phyloP scores from a whole-genome alignment of 2,329 filamentous ascomycete genomes.

The Anthostomella pinea region DNA sequence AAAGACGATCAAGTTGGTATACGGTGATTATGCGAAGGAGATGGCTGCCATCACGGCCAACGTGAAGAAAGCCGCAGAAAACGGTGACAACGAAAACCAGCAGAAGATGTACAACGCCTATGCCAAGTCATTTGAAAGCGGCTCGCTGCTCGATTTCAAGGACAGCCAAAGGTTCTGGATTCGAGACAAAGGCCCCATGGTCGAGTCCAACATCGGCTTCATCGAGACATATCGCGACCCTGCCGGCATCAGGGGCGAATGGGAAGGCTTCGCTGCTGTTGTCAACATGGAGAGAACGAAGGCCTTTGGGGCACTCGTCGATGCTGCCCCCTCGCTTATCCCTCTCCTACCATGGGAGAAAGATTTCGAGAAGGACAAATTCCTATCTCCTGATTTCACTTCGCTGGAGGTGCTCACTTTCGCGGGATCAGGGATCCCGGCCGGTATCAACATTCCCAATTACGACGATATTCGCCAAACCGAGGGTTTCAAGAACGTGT shows the following conservation, averaged over 20 bases:
- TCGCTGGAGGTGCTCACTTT: constrained; percentile 90
- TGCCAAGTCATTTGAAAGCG: constrained; percentile 69
- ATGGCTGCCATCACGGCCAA: constrained; percentile 67
- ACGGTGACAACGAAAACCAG: constrained; percentile 72
- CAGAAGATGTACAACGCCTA: constrained; percentile 58
- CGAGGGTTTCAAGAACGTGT: constrained; percentile 90
- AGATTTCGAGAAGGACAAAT: constrained; percentile 95
- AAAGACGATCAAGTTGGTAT: constrained; percentile 68
- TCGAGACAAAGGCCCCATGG: constrained; percentile 73
- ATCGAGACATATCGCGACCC: constrained; percentile 85
- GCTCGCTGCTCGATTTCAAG: constrained; percentile 75
- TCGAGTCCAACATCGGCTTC: constrained; percentile 81
- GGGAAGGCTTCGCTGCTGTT: constrained; percentile 79
- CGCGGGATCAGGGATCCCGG: constrained; percentile 63
- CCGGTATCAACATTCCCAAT: constrained; percentile 60
- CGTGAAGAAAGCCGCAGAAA: constrained; percentile 64
- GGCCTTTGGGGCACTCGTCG: constrained; percentile 82
- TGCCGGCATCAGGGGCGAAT: constrained; percentile 76
- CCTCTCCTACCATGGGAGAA: constrained; percentile 83
- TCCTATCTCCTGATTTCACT: constrained; percentile 93
- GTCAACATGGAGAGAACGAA: constrained; percentile 89
- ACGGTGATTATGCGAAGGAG: constrained; percentile 70
- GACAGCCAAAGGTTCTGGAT: constrained; percentile 81
- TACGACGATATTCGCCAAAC: constrained; percentile 61
- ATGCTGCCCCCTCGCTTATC: constrained; percentile 77